These are phyloP conservation scores for Coprinellus aureogranulatus DNA, from an alignment of 768 basidiomycete genomes.

Conservation along the genomic window DNA sequence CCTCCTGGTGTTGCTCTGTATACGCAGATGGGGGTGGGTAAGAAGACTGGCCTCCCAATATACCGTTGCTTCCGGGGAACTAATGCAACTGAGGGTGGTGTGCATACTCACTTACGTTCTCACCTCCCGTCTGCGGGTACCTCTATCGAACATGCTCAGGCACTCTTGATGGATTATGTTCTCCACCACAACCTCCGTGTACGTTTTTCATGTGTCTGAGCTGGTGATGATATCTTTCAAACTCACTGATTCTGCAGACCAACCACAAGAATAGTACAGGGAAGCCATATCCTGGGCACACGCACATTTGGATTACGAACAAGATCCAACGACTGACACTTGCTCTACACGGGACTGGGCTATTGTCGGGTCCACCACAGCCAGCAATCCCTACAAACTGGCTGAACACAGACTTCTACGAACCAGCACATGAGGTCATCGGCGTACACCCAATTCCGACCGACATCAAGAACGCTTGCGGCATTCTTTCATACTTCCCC, in stretches of 20 bases:
- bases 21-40: slow-evolving; percentile 14
- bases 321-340: neutral
- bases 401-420: slow-evolving; percentile 20
- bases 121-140: slow-evolving; percentile 20
- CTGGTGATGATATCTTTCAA: too few species aligned
- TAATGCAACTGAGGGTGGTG: slow-evolving; percentile 32
- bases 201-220: slow-evolving; percentile 8
- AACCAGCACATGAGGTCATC: slow-evolving; percentile 14
- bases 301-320: slow-evolving; percentile 4
- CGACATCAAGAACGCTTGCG: slow-evolving; percentile 4
- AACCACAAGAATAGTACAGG: neutral
- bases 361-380: neutral
- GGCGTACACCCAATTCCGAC: slow-evolving; percentile 20
- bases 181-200: slow-evolving; percentile 27
- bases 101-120: slow-evolving; percentile 29
- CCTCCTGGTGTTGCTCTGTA: slow-evolving; percentile 27
- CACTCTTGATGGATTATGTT: slow-evolving; percentile 21
- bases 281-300: neutral
- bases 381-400: slow-evolving; percentile 1
- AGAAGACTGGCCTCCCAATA: slow-evolving; percentile 18
- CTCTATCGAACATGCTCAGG: slow-evolving; percentile 20
- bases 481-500: slow-evolving; percentile 14
- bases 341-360: neutral
- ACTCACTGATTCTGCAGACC: too few species aligned
- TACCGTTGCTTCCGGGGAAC: slow-evolving; percentile 30